phyloP scores from a whole-genome alignment of 208 protist species.

The Acanthamoeba castellanii region DNA sequence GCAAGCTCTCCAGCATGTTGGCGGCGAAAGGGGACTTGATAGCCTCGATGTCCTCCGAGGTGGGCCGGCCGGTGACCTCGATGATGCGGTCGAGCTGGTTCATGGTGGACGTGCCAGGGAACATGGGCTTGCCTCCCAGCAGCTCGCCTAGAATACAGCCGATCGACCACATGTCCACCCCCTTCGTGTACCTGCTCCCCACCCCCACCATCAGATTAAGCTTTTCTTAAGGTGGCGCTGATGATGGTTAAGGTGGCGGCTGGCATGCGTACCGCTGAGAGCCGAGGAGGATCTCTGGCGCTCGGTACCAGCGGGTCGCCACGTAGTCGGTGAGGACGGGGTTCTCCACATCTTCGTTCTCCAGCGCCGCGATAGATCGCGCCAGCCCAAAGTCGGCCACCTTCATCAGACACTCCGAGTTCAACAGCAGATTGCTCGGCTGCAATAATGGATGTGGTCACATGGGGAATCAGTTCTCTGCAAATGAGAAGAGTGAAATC shows the following conservation, averaged over 20 bases:
- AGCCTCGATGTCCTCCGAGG: slow-evolving; percentile 93
- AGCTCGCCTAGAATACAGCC: slow-evolving; percentile 98
- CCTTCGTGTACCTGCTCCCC: slow-evolving; percentile 94
- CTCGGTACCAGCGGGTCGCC: slow-evolving; percentile 98
- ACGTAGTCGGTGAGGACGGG: slow-evolving; percentile 84
- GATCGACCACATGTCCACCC: slow-evolving; percentile 98
- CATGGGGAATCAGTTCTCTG: too few relatives aligned
- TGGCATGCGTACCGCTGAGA: slow-evolving; percentile 94
- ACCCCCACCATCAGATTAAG: too few relatives aligned
- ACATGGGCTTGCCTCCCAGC: slow-evolving; percentile 94
- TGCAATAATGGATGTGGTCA: neutral
- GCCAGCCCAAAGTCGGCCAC: slow-evolving; percentile 98
- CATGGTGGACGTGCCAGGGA: slow-evolving; percentile 93
- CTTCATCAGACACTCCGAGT: slow-evolving; percentile 91
- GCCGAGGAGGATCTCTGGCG: slow-evolving; percentile 98
- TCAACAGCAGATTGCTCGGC: slow-evolving; percentile 87
- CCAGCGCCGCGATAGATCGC: slow-evolving; percentile 92
- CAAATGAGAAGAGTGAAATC: too few relatives aligned
- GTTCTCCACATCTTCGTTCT: slow-evolving; percentile 91
- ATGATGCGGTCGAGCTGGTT: slow-evolving; percentile 91
- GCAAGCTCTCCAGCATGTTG: slow-evolving; percentile 95
- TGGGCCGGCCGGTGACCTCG: slow-evolving; percentile 65
- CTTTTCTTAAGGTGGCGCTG: neutral
- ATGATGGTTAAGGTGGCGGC: neutral
- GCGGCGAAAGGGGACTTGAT: slow-evolving; percentile 96